A percentile compares a stretch with the other conserved stretches of the same genome.
These are phyloP conservation scores for Colletotrichum sublineola DNA, from an alignment of 2,329 filamentous ascomycete species.

Conservation along the genomic window DNA sequence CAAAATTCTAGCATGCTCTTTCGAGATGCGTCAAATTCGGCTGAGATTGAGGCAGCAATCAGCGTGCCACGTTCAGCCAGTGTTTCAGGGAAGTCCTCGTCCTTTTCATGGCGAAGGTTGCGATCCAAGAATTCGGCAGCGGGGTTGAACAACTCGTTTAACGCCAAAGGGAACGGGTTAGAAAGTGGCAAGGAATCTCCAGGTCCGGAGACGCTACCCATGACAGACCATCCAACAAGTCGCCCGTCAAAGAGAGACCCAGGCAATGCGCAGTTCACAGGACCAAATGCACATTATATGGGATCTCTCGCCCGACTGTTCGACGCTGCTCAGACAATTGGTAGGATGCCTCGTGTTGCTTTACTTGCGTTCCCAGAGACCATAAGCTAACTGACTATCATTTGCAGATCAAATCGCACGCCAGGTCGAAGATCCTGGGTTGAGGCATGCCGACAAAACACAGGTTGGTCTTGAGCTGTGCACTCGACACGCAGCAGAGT, in stretches of 20 bases:
- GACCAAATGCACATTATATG: conserved; percentile 93
- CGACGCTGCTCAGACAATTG: conserved; percentile 91
- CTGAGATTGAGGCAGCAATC: conserved; percentile 60
- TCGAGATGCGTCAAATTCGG: conserved; percentile 71
- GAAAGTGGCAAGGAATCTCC: conserved; percentile 68
- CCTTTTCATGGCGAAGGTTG: conserved; percentile 91
- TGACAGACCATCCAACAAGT: conserved; percentile 75
- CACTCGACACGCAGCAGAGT: conserved; percentile 93
- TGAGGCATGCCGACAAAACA: conserved; percentile 91
- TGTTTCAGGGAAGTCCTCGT: conserved; percentile 79
- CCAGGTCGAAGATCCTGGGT: conserved; percentile 93
- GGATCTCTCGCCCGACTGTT: conserved; percentile 88
- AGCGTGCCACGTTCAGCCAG: conserved; percentile 68
- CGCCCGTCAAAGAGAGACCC: conserved; percentile 81
- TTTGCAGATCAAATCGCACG: conserved; percentile 89
- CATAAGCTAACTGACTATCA: background rate
- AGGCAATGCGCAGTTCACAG: conserved; percentile 77
- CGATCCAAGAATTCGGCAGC: conserved; percentile 88
- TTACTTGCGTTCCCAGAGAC: background rate
- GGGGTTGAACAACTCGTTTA: conserved; percentile 66
- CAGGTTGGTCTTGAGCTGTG: conserved; percentile 96
- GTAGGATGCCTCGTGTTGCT: conserved; percentile 65
- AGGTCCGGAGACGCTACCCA: conserved; percentile 80
- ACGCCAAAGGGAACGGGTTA: conserved; percentile 49
- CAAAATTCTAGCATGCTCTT: conserved; percentile 81